Evolutionary conservation across 148 eudicot species (phyloP), one percentile per base, ranked within the genome.

Genomic region (Dysphania ambrosioides): DNA sequence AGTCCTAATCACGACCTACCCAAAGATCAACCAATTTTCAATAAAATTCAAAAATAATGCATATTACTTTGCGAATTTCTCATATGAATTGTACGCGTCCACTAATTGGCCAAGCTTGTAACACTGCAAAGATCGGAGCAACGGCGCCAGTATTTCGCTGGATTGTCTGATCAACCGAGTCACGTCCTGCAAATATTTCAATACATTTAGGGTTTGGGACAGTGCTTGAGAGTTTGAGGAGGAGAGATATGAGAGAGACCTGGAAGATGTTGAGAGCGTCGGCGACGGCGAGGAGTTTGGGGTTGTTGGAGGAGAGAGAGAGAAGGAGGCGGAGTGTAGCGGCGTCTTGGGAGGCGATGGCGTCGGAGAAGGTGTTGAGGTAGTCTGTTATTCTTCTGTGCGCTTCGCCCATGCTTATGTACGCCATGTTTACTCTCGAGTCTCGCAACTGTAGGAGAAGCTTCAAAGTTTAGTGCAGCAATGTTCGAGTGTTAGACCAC

Each of bases 351-450:
- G 78, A 75, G 1, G 84, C 81, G 73, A 95, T 84, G 75, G 92
- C 87, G 83, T 95, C 96, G 80, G 82, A 76, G 77, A 92, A 95
- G 60, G 82, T 79, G 78, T 82, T 84, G 2, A 95, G 76, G 82
- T 80, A 92, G 0, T 92, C 97, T 1, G 86, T 84, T 60, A 95
- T 87, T 75, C 93, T 78, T 59, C 96, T 80, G 81, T 92, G 96
- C 7, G 96, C 96, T 86, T 95, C 98, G 5, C 98, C 98, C 96
- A 92, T 95, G 89, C 98, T 95, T 53, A 95, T 35, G 72, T 88
- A 88, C 83, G 91, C 97, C 86, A 80, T 80, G 5, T 42, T 49
- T 27, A 26, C 30, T 15, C 19, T 44, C 18, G n/a, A n/a, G n/a
- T 47, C 53, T 47, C 18, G 19, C 21, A 13, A n/a, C n/a, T n/a